These are phyloP conservation scores for Penicillium sp. DNA, from an alignment of 2,329 filamentous ascomycete species.

Conservation along the genomic window DNA sequence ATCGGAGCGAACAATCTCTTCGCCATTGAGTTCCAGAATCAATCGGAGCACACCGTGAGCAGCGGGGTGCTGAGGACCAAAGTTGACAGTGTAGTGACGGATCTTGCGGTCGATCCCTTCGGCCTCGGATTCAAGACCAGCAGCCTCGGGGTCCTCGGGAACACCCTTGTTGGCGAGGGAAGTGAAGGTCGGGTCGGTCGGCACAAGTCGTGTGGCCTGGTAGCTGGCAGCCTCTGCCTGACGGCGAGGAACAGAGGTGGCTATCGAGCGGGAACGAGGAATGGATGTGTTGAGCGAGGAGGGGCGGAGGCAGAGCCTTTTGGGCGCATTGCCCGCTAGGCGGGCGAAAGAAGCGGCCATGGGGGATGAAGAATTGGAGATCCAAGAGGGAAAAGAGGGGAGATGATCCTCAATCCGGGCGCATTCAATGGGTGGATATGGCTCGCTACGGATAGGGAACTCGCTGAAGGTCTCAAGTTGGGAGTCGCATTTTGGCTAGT, in stretches of 20 bases:
- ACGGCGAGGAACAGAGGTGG: slow-evolving; percentile 54
- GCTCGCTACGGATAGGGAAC: slow-evolving; percentile 31
- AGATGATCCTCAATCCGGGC: slow-evolving; percentile 37
- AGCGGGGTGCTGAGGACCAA: slow-evolving; percentile 96
- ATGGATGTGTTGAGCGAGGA: slow-evolving; percentile 43
- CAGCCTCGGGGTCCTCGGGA: slow-evolving; percentile 39
- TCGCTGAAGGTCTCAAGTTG: slow-evolving; percentile 28
- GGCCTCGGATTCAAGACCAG: slow-evolving; percentile 47
- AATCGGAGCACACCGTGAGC: slow-evolving; percentile 96
- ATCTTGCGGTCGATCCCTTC: slow-evolving; percentile 68
- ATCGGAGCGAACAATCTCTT: slow-evolving; percentile 94
- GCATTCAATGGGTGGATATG: slow-evolving; percentile 34
- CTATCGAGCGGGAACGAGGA: slow-evolving; percentile 53
- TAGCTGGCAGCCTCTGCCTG: slow-evolving; percentile 51
- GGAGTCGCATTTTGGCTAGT: slow-evolving; percentile 35
- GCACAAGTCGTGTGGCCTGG: slow-evolving; percentile 54
- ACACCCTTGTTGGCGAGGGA: slow-evolving; percentile 43
- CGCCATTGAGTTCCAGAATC: slow-evolving; percentile 96
- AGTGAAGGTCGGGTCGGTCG: slow-evolving; percentile 57
- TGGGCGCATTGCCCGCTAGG: slow-evolving; percentile 58
- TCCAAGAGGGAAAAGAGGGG: slow-evolving; percentile 21
- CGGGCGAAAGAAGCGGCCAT: slow-evolving; percentile 63
- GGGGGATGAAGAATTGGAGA: slow-evolving; percentile 21
- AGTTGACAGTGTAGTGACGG: slow-evolving; percentile 99
- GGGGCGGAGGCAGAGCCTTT: slow-evolving; percentile 57